Base-by-base conservation (phyloP, 768 basidiomycete genomes). In the Amanita phalloides region DNA sequence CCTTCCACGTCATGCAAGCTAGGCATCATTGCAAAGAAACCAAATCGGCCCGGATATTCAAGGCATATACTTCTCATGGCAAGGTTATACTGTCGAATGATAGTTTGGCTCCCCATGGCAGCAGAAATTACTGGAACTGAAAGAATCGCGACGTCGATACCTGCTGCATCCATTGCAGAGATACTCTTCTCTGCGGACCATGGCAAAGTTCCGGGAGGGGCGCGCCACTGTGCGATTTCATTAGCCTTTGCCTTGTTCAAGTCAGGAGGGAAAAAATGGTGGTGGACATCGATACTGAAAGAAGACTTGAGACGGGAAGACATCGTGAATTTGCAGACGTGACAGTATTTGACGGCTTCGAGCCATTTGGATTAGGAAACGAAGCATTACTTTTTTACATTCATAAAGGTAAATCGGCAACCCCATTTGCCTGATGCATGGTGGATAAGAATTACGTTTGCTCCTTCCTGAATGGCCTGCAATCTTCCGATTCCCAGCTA, bases 401-500 rank as follows among this genome's bases (percentile, higher is more conserved):
- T 37, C 33, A 38, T 10, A 49, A 39, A 39, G 36, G 48, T 11
- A 41, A 49, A 41, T 11, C 35, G 21, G 21, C 20, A 49, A 49
- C 36, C 23, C 8, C 6, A 38, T 49, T 28, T 1, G 26, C 30
- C 47, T 35, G 28, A 32, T 42, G 45, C 52, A 45, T 28, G 28
- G 10, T 11, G 32, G 11, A 38, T 25, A 35, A 23, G 14, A 20
- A 39, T 32, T 25, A 51, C 11, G 39, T 45, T 55, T 56, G 48
- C 37, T 61, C 56, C 53, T 59, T 65, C 56, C 75, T 70, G 63
- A 78, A 86, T 7, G 72, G 68, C 60, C 68, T 71, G 64, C 85
- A 87, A 55, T 78, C 78, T 23, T 82, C 81, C 21, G 78, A 76
- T 60, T 89, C 78, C 89, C 91, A 95, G 59, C 72, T 81, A 50